Evolutionary conservation across 2,329 filamentous ascomycete species (phyloP).

Genomic region (Venturiaceae sp.): DNA sequence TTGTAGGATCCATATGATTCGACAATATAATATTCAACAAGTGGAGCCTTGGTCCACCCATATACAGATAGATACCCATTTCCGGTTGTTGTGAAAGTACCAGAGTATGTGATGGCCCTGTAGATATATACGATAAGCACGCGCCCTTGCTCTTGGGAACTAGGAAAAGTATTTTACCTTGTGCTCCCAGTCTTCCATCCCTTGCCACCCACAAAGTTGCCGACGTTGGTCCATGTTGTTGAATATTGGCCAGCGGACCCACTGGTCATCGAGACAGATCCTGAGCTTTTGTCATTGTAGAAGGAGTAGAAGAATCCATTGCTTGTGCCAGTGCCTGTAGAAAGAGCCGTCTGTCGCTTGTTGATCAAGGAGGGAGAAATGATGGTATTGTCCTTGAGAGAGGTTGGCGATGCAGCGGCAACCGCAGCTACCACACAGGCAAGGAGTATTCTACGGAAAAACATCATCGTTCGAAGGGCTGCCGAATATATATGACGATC

Average conservation of each 20-base stretch:
- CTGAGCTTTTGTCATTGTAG: slow-evolving; percentile 34
- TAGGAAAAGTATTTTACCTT: slow-evolving; percentile 28
- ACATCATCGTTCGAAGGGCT: neutral
- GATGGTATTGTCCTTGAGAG: neutral
- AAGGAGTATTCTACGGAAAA: slow-evolving; percentile 26
- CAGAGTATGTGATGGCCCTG: slow-evolving; percentile 42
- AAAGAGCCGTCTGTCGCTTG: neutral
- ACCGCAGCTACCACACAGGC: neutral
- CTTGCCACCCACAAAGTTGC: slow-evolving; percentile 49
- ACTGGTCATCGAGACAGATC: slow-evolving; percentile 14
- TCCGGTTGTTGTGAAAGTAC: slow-evolving; percentile 35
- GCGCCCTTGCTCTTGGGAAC: neutral
- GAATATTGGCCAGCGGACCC: slow-evolving; percentile 23
- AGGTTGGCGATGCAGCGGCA: neutral
- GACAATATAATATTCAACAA: slow-evolving; percentile 52
- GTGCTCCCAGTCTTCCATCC: slow-evolving; percentile 46
- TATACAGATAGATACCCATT: slow-evolving; percentile 48
- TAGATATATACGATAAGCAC: neutral
- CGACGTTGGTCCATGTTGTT: slow-evolving; percentile 34
- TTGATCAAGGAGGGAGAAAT: neutral
- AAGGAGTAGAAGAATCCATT: slow-evolving; percentile 38
- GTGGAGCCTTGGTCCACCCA: slow-evolving; percentile 44
- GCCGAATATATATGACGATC: neutral
- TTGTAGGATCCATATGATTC: slow-evolving; percentile 43
- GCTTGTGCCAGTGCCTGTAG: slow-evolving; percentile 18